A percentile compares a stretch with the other conserved stretches of the same genome.
These are phyloP conservation scores for Pleurotus ostreatus DNA, from an alignment of 768 basidiomycete species.

Conservation along the genomic window DNA sequence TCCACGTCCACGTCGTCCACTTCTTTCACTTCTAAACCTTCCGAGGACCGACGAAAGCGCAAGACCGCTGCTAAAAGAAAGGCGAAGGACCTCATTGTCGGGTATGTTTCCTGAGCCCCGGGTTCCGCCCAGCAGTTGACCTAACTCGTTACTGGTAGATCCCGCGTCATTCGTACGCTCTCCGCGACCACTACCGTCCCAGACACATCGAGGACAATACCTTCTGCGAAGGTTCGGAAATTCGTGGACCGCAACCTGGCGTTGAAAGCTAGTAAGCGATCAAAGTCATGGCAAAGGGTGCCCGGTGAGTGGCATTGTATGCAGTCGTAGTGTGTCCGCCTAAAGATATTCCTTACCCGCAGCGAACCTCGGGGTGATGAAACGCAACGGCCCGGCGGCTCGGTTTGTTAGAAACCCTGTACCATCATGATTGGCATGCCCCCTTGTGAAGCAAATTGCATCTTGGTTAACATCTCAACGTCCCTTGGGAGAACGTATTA, in stretches of 20 bases:
- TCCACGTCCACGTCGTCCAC: too few species aligned
- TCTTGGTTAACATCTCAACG: too few species aligned
- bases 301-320: conserved; percentile 39
- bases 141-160: conserved; percentile 27
- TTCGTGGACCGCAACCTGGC: conserved; percentile 52
- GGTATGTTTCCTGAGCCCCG: conserved; percentile 32
- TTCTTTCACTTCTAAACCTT: conserved; percentile 13
- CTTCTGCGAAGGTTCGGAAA: conserved; percentile 42
- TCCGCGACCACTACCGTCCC: conserved; percentile 21
- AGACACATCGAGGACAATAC: conserved; percentile 33
- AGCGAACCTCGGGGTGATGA: conserved; percentile 59
- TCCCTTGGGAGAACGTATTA: too few species aligned
- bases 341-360: not conserved
- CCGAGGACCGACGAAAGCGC: conserved; percentile 19
- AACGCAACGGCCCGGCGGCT: conserved; percentile 47
- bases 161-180: conserved; percentile 51
- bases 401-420: conserved; percentile 35
- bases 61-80: conserved; percentile 25
- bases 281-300: conserved; percentile 54
- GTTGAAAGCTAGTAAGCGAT: conserved; percentile 35
- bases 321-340: not conserved
- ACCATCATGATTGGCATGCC: not conserved
- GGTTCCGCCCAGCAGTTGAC: too few species aligned
- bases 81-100: conserved; percentile 50
- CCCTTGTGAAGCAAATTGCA: too few species aligned